Conservation (phyloP, 2,329 filamentous ascomycete genomes). For the Iodosphaeria phyllophila region DNA sequence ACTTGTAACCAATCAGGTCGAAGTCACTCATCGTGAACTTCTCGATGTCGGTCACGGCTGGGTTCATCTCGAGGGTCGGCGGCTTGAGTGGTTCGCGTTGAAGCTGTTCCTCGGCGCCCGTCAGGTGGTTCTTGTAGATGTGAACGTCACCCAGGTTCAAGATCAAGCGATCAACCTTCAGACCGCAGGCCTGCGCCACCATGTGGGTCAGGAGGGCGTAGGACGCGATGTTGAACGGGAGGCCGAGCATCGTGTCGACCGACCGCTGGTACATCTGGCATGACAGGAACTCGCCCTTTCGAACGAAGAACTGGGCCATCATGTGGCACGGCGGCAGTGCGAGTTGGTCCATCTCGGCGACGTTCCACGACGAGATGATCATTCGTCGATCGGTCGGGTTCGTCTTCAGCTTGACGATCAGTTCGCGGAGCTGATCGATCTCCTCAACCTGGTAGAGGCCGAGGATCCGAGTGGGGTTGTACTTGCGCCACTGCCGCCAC, state of each 20-base stretch:
- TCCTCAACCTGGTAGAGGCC: slow-evolving; percentile 82
- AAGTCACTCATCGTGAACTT: too few species aligned
- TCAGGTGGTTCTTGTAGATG: slow-evolving; percentile 83
- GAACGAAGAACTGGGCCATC: slow-evolving; percentile 94
- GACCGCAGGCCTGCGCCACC: slow-evolving; percentile 69
- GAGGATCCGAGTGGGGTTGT: too few species aligned
- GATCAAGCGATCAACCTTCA: slow-evolving; percentile 72
- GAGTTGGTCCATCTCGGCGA: slow-evolving; percentile 67
- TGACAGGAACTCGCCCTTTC: slow-evolving; percentile 57
- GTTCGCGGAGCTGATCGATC: slow-evolving; percentile 79
- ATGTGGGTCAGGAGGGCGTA: slow-evolving; percentile 93
- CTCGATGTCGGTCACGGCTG: too few species aligned
- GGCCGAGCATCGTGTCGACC: slow-evolving; percentile 92
- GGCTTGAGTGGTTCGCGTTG: slow-evolving; percentile 65
- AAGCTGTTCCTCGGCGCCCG: slow-evolving; percentile 67
- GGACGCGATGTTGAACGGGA: slow-evolving; percentile 93
- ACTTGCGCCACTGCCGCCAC: slow-evolving; percentile 95
- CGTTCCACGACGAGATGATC: slow-evolving; percentile 89
- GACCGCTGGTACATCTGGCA: slow-evolving; percentile 85
- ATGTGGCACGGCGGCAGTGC: slow-evolving; percentile 89
- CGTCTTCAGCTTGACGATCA: slow-evolving; percentile 69
- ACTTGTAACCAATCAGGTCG: too few species aligned
- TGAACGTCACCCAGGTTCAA: slow-evolving; percentile 97
- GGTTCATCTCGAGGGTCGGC: too few species aligned
- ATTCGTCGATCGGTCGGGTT: slow-evolving; percentile 82